A percentile compares a stretch with the other conserved stretches of the same genome.
phyloP scores from a whole-genome alignment of 1,284 basidiomycete species.

The Fomitopsis palustris region DNA sequence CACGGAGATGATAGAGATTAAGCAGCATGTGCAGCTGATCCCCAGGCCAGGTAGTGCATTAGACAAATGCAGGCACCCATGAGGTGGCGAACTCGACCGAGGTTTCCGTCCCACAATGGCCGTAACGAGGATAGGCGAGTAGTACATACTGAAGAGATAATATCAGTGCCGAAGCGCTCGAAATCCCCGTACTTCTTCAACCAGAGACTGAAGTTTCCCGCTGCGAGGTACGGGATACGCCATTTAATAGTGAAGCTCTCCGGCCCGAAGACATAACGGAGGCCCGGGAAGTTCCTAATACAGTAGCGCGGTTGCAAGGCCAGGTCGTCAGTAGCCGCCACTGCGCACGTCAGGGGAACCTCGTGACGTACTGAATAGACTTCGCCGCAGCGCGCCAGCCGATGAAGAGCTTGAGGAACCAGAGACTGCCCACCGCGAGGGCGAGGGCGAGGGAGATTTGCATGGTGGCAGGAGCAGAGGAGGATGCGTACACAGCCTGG shows the following conservation, averaged over 20 bases:
- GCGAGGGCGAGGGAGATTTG: background rate
- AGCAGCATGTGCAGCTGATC: too few relatives aligned
- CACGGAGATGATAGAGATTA: too few relatives aligned
- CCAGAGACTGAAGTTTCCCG: slow-evolving; percentile 14
- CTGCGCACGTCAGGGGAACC: background rate
- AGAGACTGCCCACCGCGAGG: background rate
- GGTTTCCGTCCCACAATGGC: background rate
- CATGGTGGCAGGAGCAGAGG: background rate
- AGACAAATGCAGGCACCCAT: too few relatives aligned
- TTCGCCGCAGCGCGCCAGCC: slow-evolving; percentile 1
- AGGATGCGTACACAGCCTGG: background rate
- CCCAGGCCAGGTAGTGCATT: too few relatives aligned
- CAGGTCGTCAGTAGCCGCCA: background rate
- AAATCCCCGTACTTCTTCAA: slow-evolving; percentile 16
- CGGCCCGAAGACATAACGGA: slow-evolving; percentile 16
- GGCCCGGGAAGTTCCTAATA: slow-evolving; percentile 18
- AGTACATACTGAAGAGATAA: slow-evolving; percentile 17
- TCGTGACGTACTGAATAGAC: slow-evolving; percentile 1
- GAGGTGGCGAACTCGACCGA: too few relatives aligned
- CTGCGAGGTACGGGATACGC: slow-evolving; percentile 14
- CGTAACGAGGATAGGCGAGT: background rate
- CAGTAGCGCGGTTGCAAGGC: background rate
- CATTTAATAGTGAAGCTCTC: slow-evolving; percentile 11
- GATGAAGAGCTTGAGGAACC: background rate
- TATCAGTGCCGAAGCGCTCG: slow-evolving; percentile 15